A percentile compares a stretch with the other conserved stretches of the same genome.
phyloP scores from a whole-genome alignment of 306 rosid genomes.

The Cyamopsis tetragonoloba region DNA sequence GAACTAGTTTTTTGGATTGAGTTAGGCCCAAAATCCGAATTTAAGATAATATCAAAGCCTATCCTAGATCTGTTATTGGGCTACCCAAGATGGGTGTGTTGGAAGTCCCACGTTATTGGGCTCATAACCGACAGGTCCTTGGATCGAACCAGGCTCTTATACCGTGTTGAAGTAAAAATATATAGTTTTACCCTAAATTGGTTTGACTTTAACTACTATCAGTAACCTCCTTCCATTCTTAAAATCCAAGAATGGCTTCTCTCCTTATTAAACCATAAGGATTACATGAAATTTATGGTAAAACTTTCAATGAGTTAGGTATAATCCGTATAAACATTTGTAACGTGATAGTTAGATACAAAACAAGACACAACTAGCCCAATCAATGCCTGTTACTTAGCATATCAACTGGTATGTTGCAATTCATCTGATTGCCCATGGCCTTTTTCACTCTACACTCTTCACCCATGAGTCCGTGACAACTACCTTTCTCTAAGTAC shows the following conservation, averaged over 20 bases:
- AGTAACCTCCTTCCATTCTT: background rate
- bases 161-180: too few relatives aligned
- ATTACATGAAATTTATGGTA: background rate
- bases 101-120: too few relatives aligned
- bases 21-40: too few relatives aligned
- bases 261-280: conserved; percentile 1
- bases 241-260: background rate
- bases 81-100: too few relatives aligned
- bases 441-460: background rate
- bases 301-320: background rate
- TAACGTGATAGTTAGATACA: background rate
- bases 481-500: background rate
- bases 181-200: too few relatives aligned
- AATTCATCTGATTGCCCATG: background rate
- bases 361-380: background rate
- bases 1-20: too few relatives aligned
- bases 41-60: too few relatives aligned
- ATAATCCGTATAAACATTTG: background rate
- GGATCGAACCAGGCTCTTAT: too few relatives aligned
- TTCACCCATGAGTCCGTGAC: background rate
- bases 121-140: too few relatives aligned
- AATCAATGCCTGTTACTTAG: background rate
- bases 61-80: too few relatives aligned
- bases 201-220: too few relatives aligned
- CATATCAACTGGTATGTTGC: background rate